A percentile compares a stretch with the other conserved stretches of the same genome.
Evolutionary conservation across 768 basidiomycete genomes (phyloP).

Genomic region (Dioszegia aurantiaca): DNA sequence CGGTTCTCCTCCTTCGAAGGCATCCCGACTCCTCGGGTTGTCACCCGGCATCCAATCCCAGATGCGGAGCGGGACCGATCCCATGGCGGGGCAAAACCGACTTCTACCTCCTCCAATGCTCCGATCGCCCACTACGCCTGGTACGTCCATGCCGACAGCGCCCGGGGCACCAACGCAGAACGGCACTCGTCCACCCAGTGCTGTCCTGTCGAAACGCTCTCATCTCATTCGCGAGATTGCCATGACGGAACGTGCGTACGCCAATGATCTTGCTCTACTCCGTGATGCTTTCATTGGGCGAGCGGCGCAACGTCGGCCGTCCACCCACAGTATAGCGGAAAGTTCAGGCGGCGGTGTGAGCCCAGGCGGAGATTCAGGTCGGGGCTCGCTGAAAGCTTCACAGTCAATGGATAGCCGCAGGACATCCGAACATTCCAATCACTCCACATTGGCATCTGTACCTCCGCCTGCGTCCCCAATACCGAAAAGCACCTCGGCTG

Average conservation of each 20-base stretch:
- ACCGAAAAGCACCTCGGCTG: constrained; percentile 18
- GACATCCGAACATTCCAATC: constrained; percentile 9
- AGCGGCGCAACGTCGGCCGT: background rate
- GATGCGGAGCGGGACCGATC: constrained; percentile 13
- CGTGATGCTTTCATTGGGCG: constrained; percentile 48
- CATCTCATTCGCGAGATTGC: constrained; percentile 52
- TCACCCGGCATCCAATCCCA: background rate
- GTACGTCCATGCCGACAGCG: constrained; percentile 10
- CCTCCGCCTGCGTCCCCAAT: constrained; percentile 16
- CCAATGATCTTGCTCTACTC: constrained; percentile 49
- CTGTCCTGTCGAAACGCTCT: constrained; percentile 42
- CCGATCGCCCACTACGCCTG: constrained; percentile 27
- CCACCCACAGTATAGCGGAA: constrained; percentile 15
- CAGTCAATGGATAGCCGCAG: constrained; percentile 11
- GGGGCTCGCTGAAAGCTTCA: background rate
- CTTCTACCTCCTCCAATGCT: constrained; percentile 26
- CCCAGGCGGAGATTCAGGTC: background rate
- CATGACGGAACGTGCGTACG: constrained; percentile 50
- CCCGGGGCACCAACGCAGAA: constrained; percentile 5
- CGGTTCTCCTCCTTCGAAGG: constrained; percentile 15
- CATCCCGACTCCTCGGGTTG: constrained; percentile 17
- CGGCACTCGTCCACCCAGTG: constrained; percentile 6
- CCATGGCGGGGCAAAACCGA: constrained; percentile 6
- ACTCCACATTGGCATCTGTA: background rate
- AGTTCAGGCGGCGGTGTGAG: background rate